These are phyloP conservation scores for Pulveroboletus sp. DNA, from an alignment of 768 basidiomycete genomes.

Conservation along the genomic window DNA sequence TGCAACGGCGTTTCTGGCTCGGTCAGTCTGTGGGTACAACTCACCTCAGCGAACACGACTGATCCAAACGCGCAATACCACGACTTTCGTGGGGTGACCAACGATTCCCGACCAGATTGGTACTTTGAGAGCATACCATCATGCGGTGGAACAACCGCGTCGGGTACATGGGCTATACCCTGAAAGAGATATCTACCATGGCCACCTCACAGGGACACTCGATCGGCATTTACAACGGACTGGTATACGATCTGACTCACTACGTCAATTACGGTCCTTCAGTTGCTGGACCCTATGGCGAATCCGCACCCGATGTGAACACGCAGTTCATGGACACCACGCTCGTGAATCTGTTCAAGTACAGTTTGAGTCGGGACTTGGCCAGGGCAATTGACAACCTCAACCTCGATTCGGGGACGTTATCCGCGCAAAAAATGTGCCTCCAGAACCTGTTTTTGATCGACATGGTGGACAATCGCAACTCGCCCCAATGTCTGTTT, in stretches of 20 bases:
- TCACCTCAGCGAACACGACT: slow-evolving; percentile 73
- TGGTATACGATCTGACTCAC: slow-evolving; percentile 82
- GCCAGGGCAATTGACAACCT: slow-evolving; percentile 68
- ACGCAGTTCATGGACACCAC: slow-evolving; percentile 66
- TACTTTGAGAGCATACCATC: slow-evolving; percentile 88
- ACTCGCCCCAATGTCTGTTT: slow-evolving; percentile 89
- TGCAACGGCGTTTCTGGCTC: slow-evolving; percentile 82
- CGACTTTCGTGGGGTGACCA: slow-evolving; percentile 88
- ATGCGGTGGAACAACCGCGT: slow-evolving; percentile 87
- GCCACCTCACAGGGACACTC: slow-evolving; percentile 52
- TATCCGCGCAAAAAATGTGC: slow-evolving; percentile 78
- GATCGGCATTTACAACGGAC: slow-evolving; percentile 80
- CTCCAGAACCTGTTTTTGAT: slow-evolving; percentile 90
- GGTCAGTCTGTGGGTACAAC: slow-evolving; percentile 79
- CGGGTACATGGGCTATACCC: slow-evolving; percentile 85
- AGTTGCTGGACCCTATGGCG: slow-evolving; percentile 44
- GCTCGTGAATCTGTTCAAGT: slow-evolving; percentile 73
- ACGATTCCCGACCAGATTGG: slow-evolving; percentile 95
- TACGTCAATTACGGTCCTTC: slow-evolving; percentile 74
- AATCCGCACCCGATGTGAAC: slow-evolving; percentile 42
- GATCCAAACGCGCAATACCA: slow-evolving; percentile 82
- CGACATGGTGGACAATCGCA: slow-evolving; percentile 88
- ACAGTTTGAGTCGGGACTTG: slow-evolving; percentile 71
- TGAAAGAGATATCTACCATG: slow-evolving; percentile 67
- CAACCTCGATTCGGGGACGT: slow-evolving; percentile 53